Evolutionary conservation across 1,284 basidiomycete genomes (phyloP).

Genomic region (Irpex lacteus): DNA sequence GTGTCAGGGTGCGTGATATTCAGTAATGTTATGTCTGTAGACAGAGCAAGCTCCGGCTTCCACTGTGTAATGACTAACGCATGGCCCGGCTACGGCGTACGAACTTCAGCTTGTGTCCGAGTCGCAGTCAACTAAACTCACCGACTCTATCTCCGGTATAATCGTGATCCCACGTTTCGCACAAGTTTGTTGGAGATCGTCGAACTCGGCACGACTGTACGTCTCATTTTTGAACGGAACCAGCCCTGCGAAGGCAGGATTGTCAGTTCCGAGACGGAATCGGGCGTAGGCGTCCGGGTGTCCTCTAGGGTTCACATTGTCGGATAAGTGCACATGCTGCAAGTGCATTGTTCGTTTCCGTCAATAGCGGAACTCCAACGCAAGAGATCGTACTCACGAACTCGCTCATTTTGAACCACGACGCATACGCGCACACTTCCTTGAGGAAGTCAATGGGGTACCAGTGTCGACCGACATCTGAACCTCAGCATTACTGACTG

Average conservation of each 20-base stretch:
- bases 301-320: slow-evolving; percentile 21
- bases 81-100: slow-evolving; percentile 28
- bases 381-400: slow-evolving; percentile 22
- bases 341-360: background rate
- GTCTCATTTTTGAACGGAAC: slow-evolving; percentile 32
- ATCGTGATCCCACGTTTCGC: slow-evolving; percentile 34
- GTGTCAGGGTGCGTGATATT: slow-evolving; percentile 29
- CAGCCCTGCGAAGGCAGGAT: slow-evolving; percentile 28
- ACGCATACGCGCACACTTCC: slow-evolving; percentile 34
- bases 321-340: slow-evolving; percentile 27
- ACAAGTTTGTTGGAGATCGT: slow-evolving; percentile 30
- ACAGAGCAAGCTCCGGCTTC: slow-evolving; percentile 35
- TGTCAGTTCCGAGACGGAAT: slow-evolving; percentile 32
- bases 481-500: background rate
- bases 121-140: slow-evolving; percentile 8
- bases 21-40: slow-evolving; percentile 28
- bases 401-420: slow-evolving; percentile 35
- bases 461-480: slow-evolving; percentile 35
- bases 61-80: slow-evolving; percentile 36
- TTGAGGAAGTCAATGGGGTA: slow-evolving; percentile 30
- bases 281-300: slow-evolving; percentile 29
- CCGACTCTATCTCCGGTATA: slow-evolving; percentile 34
- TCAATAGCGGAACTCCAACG: slow-evolving; percentile 8
- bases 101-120: background rate
- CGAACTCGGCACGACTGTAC: slow-evolving; percentile 31